A percentile compares a stretch with the other conserved stretches of the same genome.
Conservation (phyloP, 2,329 filamentous ascomycete genomes). For the Alternaria novae-zelandiae region DNA sequence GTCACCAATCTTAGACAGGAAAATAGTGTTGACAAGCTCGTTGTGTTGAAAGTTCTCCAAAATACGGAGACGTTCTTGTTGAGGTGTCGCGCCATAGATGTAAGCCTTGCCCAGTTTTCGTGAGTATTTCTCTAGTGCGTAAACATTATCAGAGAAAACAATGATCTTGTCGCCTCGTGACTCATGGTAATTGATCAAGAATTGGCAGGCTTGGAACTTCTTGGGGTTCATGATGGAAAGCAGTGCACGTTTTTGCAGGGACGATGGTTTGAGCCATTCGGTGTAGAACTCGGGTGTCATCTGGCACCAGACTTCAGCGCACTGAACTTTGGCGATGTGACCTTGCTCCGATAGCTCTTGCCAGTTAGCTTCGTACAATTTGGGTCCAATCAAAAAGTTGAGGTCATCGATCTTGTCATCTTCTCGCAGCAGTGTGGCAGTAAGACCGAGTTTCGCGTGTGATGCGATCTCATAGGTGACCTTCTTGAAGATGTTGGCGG, state of each 20-base stretch:
- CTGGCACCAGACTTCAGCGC: conserved; percentile 97
- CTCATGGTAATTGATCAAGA: conserved; percentile 98
- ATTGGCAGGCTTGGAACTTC: conserved; percentile 97
- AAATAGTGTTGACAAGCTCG: conserved; percentile 86
- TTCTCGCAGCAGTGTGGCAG: conserved; percentile 90
- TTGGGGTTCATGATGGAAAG: conserved; percentile 97
- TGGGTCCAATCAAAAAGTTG: conserved; percentile 96
- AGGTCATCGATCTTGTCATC: conserved; percentile 98
- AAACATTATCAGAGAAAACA: conserved; percentile 97
- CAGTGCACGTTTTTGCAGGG: conserved; percentile 69
- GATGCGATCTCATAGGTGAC: conserved; percentile 93
- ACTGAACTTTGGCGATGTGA: conserved; percentile 96
- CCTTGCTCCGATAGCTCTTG: conserved; percentile 97
- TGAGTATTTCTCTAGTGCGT: conserved; percentile 86
- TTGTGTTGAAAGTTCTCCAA: conserved; percentile 96
- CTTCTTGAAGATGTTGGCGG: conserved; percentile 93
- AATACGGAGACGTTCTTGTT: conserved; percentile 83
- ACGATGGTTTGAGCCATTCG: conserved; percentile 76
- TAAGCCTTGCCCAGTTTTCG: conserved; percentile 83
- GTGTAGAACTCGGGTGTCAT: conserved; percentile 99
- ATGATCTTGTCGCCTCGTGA: conserved; percentile 95
- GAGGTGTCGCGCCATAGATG: conserved; percentile 88
- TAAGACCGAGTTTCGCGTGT: conserved; percentile 92
- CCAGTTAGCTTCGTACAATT: conserved; percentile 98
- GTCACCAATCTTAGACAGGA: conserved; percentile 96